Conservation (phyloP, 768 basidiomycete species). For the Mycena alexandri region DNA sequence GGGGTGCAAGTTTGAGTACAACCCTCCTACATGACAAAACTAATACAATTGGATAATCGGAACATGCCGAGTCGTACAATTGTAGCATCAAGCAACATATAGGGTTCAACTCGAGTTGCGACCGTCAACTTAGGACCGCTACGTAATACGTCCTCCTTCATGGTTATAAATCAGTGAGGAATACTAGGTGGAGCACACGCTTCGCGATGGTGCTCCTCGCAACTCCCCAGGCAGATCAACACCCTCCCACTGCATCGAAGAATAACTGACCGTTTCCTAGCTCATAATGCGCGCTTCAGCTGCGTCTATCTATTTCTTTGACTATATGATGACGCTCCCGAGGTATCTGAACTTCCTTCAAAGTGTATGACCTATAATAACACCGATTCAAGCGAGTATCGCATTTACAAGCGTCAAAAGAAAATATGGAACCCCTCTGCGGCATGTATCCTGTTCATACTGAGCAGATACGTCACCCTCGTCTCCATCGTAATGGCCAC, state of each 20-base stretch:
- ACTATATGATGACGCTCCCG: slow-evolving; percentile 3
- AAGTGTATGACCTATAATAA: background rate
- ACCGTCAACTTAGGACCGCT: too few relatives aligned
- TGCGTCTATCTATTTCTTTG: slow-evolving; percentile 10
- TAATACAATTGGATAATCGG: too few relatives aligned
- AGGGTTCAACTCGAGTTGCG: too few relatives aligned
- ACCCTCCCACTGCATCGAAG: background rate
- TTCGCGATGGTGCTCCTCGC: background rate
- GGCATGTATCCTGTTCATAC: slow-evolving; percentile 8
- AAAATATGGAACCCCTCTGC: slow-evolving; percentile 13
- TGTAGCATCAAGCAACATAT: too few relatives aligned
- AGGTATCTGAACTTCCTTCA: slow-evolving; percentile 6
- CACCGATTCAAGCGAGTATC: slow-evolving; percentile 6
- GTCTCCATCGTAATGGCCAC: slow-evolving; percentile 12
- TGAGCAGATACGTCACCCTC: slow-evolving; percentile 3
- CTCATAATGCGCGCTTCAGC: slow-evolving; percentile 2
- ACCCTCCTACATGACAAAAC: too few relatives aligned
- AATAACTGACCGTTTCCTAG: slow-evolving; percentile 1
- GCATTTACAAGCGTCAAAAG: slow-evolving; percentile 12
- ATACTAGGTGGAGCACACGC: too few relatives aligned
- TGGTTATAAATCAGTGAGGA: too few relatives aligned
- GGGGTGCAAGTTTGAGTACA: too few relatives aligned
- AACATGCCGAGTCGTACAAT: too few relatives aligned
- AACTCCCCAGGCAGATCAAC: background rate
- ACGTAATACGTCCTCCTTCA: too few relatives aligned